phyloP scores from a whole-genome alignment of 352 stramenopile species.

The Pythium plurisporium region DNA sequence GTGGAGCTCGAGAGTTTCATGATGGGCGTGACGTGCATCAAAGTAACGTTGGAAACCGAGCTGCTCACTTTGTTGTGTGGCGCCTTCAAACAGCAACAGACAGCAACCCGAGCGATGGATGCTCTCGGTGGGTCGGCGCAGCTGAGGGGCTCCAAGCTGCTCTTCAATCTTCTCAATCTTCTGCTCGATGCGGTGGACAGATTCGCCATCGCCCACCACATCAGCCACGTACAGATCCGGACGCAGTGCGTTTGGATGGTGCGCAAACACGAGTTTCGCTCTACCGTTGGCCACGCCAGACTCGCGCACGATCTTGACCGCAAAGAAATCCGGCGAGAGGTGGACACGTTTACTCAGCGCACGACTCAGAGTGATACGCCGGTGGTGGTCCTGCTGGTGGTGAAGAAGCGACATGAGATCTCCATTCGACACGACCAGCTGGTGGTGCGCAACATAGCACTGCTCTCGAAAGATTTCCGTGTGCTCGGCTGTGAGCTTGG shows the following conservation, averaged over 20 bases:
- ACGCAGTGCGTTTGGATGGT: slow-evolving; percentile 62
- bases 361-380: slow-evolving; percentile 65
- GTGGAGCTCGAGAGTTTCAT: slow-evolving; percentile 49
- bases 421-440: slow-evolving; percentile 54
- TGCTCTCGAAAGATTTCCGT: slow-evolving; percentile 50
- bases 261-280: slow-evolving; percentile 16
- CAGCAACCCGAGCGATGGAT: slow-evolving; percentile 62
- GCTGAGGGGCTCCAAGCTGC: slow-evolving; percentile 49
- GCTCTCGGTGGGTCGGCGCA: slow-evolving; percentile 34
- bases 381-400: slow-evolving; percentile 45
- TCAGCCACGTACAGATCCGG: slow-evolving; percentile 72
- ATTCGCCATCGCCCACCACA: slow-evolving; percentile 53
- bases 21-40: slow-evolving; percentile 41
- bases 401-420: slow-evolving; percentile 55
- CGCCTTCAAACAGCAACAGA: slow-evolving; percentile 73
- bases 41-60: slow-evolving; percentile 75
- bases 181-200: slow-evolving; percentile 55
- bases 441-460: slow-evolving; percentile 61
- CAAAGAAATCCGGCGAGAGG: slow-evolving; percentile 56
- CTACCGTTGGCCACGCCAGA: slow-evolving; percentile 20
- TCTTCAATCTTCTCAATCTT: slow-evolving; percentile 62
- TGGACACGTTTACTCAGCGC: slow-evolving; percentile 60
- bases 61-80: slow-evolving; percentile 49
- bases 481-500: slow-evolving; percentile 36
- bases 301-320: slow-evolving; percentile 57